phyloP scores from a whole-genome alignment of 192 early-diverging fungal genomes.

The Dissophora ornata region DNA sequence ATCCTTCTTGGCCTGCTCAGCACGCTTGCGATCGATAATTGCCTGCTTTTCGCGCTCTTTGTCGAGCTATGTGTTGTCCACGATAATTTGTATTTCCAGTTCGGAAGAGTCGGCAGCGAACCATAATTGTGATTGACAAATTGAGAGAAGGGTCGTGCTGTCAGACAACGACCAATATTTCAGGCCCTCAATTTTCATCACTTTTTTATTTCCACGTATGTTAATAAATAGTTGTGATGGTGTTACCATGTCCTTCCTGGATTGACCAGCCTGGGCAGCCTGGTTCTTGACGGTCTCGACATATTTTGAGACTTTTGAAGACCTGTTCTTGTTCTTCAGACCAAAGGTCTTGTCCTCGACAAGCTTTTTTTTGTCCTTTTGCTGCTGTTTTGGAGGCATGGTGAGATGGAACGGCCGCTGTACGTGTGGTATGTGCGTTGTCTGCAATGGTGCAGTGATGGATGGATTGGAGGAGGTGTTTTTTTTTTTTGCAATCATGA shows the following conservation, averaged over 20 bases:
- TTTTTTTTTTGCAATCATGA: no score
- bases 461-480: neutral
- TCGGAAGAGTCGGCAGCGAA: no score
- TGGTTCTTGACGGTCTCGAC: slow-evolving; percentile 93
- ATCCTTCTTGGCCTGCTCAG: slow-evolving; percentile 88
- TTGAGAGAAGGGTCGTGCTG: no score
- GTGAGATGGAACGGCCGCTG: slow-evolving; percentile 8
- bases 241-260: slow-evolving; percentile 62
- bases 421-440: neutral
- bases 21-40: slow-evolving; percentile 73
- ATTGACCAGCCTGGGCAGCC: slow-evolving; percentile 67
- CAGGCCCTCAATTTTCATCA: no score
- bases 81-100: neutral
- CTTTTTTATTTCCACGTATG: no score
- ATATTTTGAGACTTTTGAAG: slow-evolving; percentile 89
- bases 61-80: slow-evolving; percentile 59
- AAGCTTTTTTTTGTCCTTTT: slow-evolving; percentile 80
- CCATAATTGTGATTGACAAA: no score
- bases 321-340: slow-evolving; percentile 99
- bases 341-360: slow-evolving; percentile 99
- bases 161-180: no score
- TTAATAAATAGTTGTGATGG: no score
- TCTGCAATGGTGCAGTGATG: slow-evolving; percentile 7
- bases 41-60: slow-evolving; percentile 74
- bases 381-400: slow-evolving; percentile 86